Evolutionary conservation across 202 grass and related monocot genomes (phyloP).

Genomic region (Hordeum pubiflorum): DNA sequence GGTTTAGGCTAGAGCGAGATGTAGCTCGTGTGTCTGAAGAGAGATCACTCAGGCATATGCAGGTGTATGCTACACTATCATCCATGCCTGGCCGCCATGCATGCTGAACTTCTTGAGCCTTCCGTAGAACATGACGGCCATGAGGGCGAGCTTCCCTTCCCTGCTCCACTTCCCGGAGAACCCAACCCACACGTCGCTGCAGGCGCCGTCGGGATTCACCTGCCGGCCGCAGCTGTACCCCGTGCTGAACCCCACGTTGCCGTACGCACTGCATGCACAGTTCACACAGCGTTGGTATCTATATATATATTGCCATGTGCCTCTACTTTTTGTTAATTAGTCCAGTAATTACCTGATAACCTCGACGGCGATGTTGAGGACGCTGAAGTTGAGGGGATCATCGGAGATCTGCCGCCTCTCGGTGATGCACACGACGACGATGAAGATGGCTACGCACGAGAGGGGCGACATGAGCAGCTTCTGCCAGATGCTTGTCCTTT

Average conservation of each 20-base stretch:
- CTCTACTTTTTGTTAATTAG: too few species aligned
- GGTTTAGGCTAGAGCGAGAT: not conserved
- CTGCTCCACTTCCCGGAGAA: constrained; percentile 63
- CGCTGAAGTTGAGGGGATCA: constrained; percentile 73
- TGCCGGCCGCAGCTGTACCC: constrained; percentile 70
- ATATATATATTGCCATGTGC: not conserved
- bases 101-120: constrained; percentile 72
- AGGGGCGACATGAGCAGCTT: constrained; percentile 51
- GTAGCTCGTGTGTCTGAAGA: not conserved
- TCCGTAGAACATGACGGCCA: constrained; percentile 77
- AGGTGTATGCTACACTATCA: constrained; percentile 13
- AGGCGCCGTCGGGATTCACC: constrained; percentile 31
- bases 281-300: not conserved
- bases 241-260: constrained; percentile 70
- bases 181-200: constrained; percentile 44
- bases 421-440: constrained; percentile 66
- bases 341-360: constrained; percentile 35
- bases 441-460: constrained; percentile 46
- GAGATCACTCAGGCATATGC: not conserved
- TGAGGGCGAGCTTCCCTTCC: constrained; percentile 65
- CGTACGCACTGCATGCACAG: constrained; percentile 50
- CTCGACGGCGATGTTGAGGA: constrained; percentile 64
- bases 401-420: constrained; percentile 45
- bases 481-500: constrained; percentile 14
- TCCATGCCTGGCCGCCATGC: constrained; percentile 53